phyloP scores from a whole-genome alignment of 2,329 filamentous ascomycete species.

The Tolypocladium paradoxum region DNA sequence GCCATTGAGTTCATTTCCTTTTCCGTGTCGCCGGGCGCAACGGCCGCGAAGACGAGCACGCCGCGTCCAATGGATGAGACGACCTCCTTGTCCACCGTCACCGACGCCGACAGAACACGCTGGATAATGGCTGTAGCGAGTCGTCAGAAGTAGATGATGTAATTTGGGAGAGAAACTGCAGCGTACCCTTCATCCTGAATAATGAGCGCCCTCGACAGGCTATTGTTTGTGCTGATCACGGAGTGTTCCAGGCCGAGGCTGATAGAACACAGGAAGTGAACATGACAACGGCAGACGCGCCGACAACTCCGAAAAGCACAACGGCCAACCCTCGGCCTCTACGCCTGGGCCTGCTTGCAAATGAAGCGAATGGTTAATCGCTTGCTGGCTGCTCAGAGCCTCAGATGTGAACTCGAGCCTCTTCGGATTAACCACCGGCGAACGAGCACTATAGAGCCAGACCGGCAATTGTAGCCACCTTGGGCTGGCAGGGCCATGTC shows the following conservation, averaged over 20 bases:
- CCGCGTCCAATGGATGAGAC: slow-evolving; percentile 88
- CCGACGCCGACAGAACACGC: slow-evolving; percentile 87
- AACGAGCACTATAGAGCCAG: not conserved
- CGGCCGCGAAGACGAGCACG: slow-evolving; percentile 80
- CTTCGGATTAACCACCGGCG: not conserved
- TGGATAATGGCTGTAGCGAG: slow-evolving; percentile 67
- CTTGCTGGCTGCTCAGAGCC: not conserved
- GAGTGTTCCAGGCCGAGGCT: not conserved
- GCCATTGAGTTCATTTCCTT: slow-evolving; percentile 81
- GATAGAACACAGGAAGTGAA: not conserved
- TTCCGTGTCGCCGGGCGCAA: slow-evolving; percentile 80
- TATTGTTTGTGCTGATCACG: not conserved
- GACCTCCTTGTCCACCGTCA: slow-evolving; percentile 83
- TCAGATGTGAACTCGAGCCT: not conserved
- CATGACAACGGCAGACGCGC: too few relatives aligned
- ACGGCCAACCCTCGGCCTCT: not conserved
- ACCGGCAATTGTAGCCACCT: not conserved
- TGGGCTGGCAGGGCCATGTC: slow-evolving; percentile 1
- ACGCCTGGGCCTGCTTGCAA: not conserved
- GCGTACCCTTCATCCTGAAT: slow-evolving; percentile 6
- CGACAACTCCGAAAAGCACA: not conserved
- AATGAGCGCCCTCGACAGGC: not conserved
- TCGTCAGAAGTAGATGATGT: not conserved
- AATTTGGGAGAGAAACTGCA: not conserved
- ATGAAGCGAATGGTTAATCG: not conserved